Base-by-base conservation (phyloP, 2,329 filamentous ascomycete species). In the Fusarium nelsonii region DNA sequence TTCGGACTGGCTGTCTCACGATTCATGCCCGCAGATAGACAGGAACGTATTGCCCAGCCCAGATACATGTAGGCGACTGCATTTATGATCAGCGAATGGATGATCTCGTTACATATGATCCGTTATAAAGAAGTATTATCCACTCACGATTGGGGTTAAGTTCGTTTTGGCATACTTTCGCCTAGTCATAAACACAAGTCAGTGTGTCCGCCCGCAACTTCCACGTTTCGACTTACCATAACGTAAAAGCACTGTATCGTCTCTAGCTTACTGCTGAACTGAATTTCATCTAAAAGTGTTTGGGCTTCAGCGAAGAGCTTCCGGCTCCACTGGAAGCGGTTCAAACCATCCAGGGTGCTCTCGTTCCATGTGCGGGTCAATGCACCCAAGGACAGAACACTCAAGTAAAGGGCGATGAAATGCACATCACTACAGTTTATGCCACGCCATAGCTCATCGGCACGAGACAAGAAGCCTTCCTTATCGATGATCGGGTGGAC, bases 121-220 rank as follows among this genome's bases (percentile, higher is more conserved):
- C 18, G 14, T 30, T 20, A 23, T 16, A 26, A 20, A 7, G 4
- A 18, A 4, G 18, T 11, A 15, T 10, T 30, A 12, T 55, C 10
- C 15, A 49, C 54, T 51, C 9, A 60, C 57, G 34, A n/a, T 60
- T 46, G 28, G 57, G 57, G 16, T 60, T 46, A 2, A 60, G 34
- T 15, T 60, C 57, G 8, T 60, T 60, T n/a, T 60, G 57, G 8
- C 57, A 60, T 40, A 60, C 23, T 6, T 60, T 60, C 7, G 50
- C 51, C 57, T 60, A 16, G 16, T 8, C 10, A 18, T 4, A 28
- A 6, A 32, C 8, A 33, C 6, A 10, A n/a, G 4, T 58, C 23
- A 58, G 30, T n/a, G 20, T 4, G 18, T 12, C 5, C 6, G 36
- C 5, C 2, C 16, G 4, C 6, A 30, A n/a, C 8, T 11, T 4